Percentiles rank a stretch among this genome's conserved stretches.
phyloP scores from a whole-genome alignment of 345 rosid genomes.

The Laguncularia racemosa region DNA sequence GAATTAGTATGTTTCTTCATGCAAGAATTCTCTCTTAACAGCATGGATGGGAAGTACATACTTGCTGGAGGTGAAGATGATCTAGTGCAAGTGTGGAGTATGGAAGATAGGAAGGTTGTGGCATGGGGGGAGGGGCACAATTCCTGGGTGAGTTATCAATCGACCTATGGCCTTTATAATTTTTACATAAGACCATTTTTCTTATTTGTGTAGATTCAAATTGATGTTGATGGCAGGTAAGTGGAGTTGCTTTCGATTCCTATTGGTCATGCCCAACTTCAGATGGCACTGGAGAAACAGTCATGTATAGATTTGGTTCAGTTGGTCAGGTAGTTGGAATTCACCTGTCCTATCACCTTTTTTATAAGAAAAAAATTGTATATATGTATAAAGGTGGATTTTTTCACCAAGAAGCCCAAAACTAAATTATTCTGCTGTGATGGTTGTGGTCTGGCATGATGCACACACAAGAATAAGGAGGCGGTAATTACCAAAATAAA shows the following conservation, averaged over 20 bases:
- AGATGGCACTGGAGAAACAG: slow-evolving; percentile 73
- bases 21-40: slow-evolving; percentile 28
- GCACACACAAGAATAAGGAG: background rate
- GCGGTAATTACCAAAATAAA: background rate
- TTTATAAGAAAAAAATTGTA: no score
- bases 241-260: slow-evolving; percentile 99
- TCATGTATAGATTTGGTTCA: slow-evolving; percentile 96
- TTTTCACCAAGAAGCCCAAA: background rate
- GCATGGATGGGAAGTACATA: slow-evolving; percentile 93
- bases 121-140: slow-evolving; percentile 99
- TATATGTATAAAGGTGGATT: background rate
- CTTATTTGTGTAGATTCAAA: slow-evolving; percentile 15
- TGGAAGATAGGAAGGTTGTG: slow-evolving; percentile 97
- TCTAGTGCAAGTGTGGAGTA: slow-evolving; percentile 98
- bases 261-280: slow-evolving; percentile 86
- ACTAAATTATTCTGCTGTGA: background rate
- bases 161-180: slow-evolving; percentile 1
- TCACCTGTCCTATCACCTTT: background rate
- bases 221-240: slow-evolving; percentile 60
- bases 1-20: background rate
- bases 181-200: slow-evolving; percentile 4
- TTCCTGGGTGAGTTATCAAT: slow-evolving; percentile 76
- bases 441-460: background rate
- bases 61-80: slow-evolving; percentile 99
- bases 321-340: slow-evolving; percentile 84